Base-by-base conservation (phyloP, 164 flowering plant genomes). In the Chimonanthus praecox region DNA sequence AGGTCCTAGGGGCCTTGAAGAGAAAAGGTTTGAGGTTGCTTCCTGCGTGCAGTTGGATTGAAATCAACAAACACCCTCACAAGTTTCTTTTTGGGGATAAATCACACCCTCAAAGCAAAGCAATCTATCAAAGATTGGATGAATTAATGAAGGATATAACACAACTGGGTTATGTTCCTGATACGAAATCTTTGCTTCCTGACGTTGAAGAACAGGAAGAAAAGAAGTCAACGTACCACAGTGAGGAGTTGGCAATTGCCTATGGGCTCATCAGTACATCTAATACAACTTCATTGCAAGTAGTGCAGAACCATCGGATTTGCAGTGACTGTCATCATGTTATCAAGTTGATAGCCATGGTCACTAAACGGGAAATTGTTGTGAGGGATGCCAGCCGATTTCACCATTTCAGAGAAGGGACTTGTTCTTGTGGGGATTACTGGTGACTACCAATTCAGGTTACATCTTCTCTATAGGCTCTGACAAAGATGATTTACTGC, bases 41-140 rank as follows among this genome's bases (percentile, higher is more conserved):
- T 74, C 92, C 85, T 7, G 91, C 85, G 2, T 87, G 89, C 80
- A 91, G 87, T 81, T 92, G 95, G 92, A 88, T 90, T 43, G 97
- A 92, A 49, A 77, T 89, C 60, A 87, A 85, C 77, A 88, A 88
- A 74, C 80, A 72, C 71, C 58, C 86, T 2, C 83, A 87, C 67
- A 77, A 67, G 71, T 92, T 94, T 76, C 73, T 64, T 44, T 89
- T 86, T 51, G 90, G 94, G 71, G 97, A 88, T 71, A 86, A 83
- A 77, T 73, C 68, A 21, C 88, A 88, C 74, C 72, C 68, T 75
- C 87, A 85, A 76, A 77, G 82, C 3, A 67, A 80, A 72, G 88
- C 83, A 74, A 87, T 92, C 8, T 85, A 84, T 78, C 69, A 79
- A 71, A 85, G 80, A 69, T 73, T 90, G 65, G 88, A 86, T 49